Evolutionary conservation across 2,329 filamentous ascomycete species (phyloP).

Genomic region (Dactylellina parvicollis): DNA sequence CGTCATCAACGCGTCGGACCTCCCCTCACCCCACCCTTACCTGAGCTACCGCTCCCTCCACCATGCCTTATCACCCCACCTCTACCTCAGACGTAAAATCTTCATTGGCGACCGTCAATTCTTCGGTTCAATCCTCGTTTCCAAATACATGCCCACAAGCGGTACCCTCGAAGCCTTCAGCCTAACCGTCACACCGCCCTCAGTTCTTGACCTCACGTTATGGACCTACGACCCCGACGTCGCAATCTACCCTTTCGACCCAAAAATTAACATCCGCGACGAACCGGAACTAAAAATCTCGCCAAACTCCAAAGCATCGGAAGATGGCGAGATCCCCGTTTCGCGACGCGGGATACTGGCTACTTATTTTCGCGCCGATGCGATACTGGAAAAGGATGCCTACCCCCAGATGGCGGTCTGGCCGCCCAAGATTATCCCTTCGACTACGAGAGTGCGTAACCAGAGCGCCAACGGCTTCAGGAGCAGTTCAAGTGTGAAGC

Average conservation of each 20-base stretch:
- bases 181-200: slow-evolving; percentile 15
- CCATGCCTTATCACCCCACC: slow-evolving; percentile 54
- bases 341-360: slow-evolving; percentile 45
- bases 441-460: slow-evolving; percentile 48
- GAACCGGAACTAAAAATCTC: slow-evolving; percentile 53
- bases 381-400: slow-evolving; percentile 44
- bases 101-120: slow-evolving; percentile 56
- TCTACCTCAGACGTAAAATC: slow-evolving; percentile 56
- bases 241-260: slow-evolving; percentile 42
- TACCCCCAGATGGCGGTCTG: slow-evolving; percentile 55
- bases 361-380: slow-evolving; percentile 48
- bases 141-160: slow-evolving; percentile 53
- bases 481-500: slow-evolving; percentile 1
- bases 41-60: slow-evolving; percentile 54
- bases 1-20: slow-evolving; percentile 41
- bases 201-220: background rate
- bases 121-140: slow-evolving; percentile 55
- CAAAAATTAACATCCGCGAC: slow-evolving; percentile 51
- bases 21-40: slow-evolving; percentile 56
- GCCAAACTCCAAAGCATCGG: slow-evolving; percentile 49
- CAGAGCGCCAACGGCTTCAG: slow-evolving; percentile 44
- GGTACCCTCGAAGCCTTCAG: slow-evolving; percentile 56
- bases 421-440: slow-evolving; percentile 56
- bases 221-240: slow-evolving; percentile 54
- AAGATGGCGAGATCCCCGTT: slow-evolving; percentile 48